Percentiles rank a stretch among this genome's conserved stretches.
Conservation (phyloP, 2,329 filamentous ascomycete genomes). For the Arthrobotrys entomopaga region DNA sequence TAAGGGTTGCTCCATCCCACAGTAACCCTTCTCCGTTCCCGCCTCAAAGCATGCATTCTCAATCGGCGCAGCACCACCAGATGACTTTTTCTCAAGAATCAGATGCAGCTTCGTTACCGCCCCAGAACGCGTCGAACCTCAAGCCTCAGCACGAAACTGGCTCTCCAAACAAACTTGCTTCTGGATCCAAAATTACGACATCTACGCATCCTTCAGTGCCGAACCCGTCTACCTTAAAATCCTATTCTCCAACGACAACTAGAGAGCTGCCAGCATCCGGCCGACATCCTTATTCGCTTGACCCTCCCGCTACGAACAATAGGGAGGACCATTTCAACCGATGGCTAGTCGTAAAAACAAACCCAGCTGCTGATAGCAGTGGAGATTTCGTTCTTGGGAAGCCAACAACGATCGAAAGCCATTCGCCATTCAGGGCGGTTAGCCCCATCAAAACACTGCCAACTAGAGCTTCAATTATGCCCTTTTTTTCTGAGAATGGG, state of each 20-base stretch:
- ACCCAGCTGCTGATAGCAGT: neutral
- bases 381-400: neutral
- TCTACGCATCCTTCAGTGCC: neutral
- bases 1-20: slow-evolving; percentile 3
- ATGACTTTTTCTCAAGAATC: slow-evolving; percentile 12
- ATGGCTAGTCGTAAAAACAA: slow-evolving; percentile 37
- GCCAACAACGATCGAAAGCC: slow-evolving; percentile 17
- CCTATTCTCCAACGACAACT: slow-evolving; percentile 5
- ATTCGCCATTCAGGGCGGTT: neutral
- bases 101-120: slow-evolving; percentile 6
- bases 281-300: neutral
- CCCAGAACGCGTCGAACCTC: slow-evolving; percentile 20
- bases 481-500: slow-evolving; percentile 24
- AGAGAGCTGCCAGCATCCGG: neutral
- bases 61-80: neutral
- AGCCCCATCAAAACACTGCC: neutral
- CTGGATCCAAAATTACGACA: neutral
- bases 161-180: slow-evolving; percentile 1
- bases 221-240: neutral
- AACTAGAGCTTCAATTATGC: slow-evolving; percentile 8
- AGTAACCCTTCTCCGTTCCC: neutral
- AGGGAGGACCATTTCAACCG: slow-evolving; percentile 23
- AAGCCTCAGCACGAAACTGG: neutral
- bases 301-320: neutral
- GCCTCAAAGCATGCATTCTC: neutral